A percentile compares a stretch with the other conserved stretches of the same genome.
Evolutionary conservation across 78 protist species (phyloP).

Genomic region (Anaeramoeba flamelloides): DNA sequence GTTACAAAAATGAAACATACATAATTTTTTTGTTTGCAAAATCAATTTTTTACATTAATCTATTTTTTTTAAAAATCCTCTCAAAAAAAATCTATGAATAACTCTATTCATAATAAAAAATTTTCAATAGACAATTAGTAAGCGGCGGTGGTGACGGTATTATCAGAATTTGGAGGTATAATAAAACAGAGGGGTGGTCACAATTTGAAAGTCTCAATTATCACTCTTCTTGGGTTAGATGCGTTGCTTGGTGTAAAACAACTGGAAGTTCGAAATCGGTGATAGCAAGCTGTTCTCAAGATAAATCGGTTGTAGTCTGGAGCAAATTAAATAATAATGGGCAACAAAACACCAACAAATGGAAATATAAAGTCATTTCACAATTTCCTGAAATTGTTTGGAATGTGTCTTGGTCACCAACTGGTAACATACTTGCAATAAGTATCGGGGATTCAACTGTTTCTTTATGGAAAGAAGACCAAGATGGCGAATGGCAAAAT

Average conservation of each 20-base stretch:
- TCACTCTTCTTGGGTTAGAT: conserved; percentile 92
- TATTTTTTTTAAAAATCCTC: too few species aligned
- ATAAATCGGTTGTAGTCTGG: conserved; percentile 55
- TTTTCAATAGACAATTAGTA: conserved; percentile 31
- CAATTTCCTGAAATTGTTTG: conserved; percentile 51
- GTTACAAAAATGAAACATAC: too few species aligned
- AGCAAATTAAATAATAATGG: too few species aligned
- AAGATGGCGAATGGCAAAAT: conserved; percentile 13
- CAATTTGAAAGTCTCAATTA: neutral
- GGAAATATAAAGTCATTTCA: neutral
- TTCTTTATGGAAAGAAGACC: conserved; percentile 23
- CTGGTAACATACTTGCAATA: conserved; percentile 68
- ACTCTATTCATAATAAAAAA: neutral
- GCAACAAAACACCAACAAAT: too few species aligned
- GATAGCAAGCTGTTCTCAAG: conserved; percentile 72
- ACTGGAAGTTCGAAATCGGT: conserved; percentile 31
- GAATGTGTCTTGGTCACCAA: conserved; percentile 63
- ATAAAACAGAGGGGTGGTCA: neutral
- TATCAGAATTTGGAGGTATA: conserved; percentile 57
- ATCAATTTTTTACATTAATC: too few species aligned
- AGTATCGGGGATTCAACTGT: conserved; percentile 54
- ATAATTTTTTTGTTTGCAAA: too few species aligned
- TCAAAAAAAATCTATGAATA: neutral
- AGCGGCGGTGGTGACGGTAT: conserved; percentile 78
- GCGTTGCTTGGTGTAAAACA: conserved; percentile 86